Conservation (phyloP, 2,329 filamentous ascomycete genomes). For the Arthroderma uncinatum region DNA sequence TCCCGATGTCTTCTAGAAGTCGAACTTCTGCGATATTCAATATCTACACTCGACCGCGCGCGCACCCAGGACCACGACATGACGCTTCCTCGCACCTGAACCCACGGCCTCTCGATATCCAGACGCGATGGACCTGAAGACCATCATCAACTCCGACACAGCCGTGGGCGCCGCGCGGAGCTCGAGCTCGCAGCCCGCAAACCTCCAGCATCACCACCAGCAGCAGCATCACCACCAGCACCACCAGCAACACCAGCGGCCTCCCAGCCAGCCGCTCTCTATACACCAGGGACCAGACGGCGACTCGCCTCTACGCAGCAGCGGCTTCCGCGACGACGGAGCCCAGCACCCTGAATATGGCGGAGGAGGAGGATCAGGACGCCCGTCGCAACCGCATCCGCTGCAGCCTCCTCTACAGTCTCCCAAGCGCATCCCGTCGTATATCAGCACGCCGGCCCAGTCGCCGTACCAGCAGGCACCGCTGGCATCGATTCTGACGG, state of each 20-base stretch:
- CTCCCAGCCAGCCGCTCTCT: constrained; percentile 13
- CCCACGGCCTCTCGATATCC: background rate
- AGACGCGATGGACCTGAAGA: constrained; percentile 41
- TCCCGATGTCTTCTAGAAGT: too few species aligned
- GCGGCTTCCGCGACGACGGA: constrained; percentile 6
- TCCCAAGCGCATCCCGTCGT: constrained; percentile 32
- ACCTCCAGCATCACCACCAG: constrained; percentile 3
- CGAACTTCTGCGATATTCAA: too few species aligned
- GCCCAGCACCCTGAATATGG: constrained; percentile 4
- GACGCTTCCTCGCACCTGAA: too few species aligned
- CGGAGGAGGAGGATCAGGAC: constrained; percentile 5
- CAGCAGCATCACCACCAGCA: background rate
- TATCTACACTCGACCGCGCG: too few species aligned
- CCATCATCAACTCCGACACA: constrained; percentile 38
- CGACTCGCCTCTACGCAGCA: background rate
- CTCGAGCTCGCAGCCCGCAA: constrained; percentile 17
- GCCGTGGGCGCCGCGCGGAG: constrained; percentile 18
- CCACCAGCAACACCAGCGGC: constrained; percentile 21
- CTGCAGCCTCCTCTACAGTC: constrained; percentile 37
- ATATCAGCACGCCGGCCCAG: constrained; percentile 23
- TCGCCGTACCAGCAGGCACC: constrained; percentile 33
- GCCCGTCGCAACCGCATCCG: constrained; percentile 32
- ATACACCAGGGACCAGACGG: background rate
- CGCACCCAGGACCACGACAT: too few species aligned
- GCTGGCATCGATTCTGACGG: constrained; percentile 21